Evolutionary conservation across 371 early-diverging fungal genomes (phyloP).

Genomic region (Circinella umbellata): DNA sequence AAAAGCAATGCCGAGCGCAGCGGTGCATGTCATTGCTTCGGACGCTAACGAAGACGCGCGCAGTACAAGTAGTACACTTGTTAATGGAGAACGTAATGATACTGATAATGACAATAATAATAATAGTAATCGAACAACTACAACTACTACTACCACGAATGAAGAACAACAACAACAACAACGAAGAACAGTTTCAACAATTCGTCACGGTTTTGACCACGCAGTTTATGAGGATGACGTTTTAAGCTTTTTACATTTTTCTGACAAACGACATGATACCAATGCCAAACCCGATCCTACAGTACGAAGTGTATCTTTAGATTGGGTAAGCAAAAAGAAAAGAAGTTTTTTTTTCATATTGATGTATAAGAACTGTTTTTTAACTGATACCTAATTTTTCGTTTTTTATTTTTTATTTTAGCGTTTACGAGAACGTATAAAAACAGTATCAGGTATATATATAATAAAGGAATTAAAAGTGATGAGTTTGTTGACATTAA

Average conservation of each 20-base stretch:
- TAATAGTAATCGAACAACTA: slow-evolving; percentile 24
- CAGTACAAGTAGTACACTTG: slow-evolving; percentile 66
- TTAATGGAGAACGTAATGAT: slow-evolving; percentile 53
- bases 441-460: slow-evolving; percentile 50
- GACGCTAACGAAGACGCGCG: slow-evolving; percentile 59
- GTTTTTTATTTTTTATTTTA: slow-evolving; percentile 11
- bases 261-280: slow-evolving; percentile 65
- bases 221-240: slow-evolving; percentile 61
- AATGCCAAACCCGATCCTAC: slow-evolving; percentile 34
- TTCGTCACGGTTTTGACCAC: slow-evolving; percentile 64
- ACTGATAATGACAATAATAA: slow-evolving; percentile 27
- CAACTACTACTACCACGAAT: slow-evolving; percentile 22
- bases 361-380: neutral
- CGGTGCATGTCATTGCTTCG: slow-evolving; percentile 23
- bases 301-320: slow-evolving; percentile 32
- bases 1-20: slow-evolving; percentile 35
- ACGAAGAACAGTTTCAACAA: slow-evolving; percentile 5
- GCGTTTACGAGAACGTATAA: slow-evolving; percentile 52
- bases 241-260: slow-evolving; percentile 61
- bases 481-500: too few species aligned
- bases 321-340: slow-evolving; percentile 36
- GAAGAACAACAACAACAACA: slow-evolving; percentile 13
- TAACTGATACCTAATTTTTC: neutral
- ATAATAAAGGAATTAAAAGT: neutral
- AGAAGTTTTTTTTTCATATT: neutral